Evolutionary conservation across 2,329 filamentous ascomycete species (phyloP).

Genomic region (Boeremia exigua): DNA sequence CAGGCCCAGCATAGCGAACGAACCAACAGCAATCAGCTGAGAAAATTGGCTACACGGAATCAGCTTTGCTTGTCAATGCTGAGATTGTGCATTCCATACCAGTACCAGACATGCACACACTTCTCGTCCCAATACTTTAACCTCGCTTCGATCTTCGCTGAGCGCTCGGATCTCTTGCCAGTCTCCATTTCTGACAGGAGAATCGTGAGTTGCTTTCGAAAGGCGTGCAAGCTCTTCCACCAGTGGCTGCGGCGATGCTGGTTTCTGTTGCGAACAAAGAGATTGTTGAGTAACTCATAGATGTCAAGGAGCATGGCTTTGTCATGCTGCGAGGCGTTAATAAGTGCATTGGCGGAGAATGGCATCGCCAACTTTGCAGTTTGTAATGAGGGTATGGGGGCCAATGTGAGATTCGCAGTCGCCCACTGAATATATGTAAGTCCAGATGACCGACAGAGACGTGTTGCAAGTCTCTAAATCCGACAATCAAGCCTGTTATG

Average conservation of each 20-base stretch:
- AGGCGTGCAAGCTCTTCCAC: constrained; percentile 76
- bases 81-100: constrained; percentile 32
- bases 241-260: constrained; percentile 83
- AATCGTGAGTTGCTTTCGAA: constrained; percentile 69
- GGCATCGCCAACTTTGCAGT: constrained; percentile 19
- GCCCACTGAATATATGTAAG: not conserved
- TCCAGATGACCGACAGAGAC: not conserved
- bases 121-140: constrained; percentile 50
- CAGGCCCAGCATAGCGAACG: constrained; percentile 55
- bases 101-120: constrained; percentile 44
- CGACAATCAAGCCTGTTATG: constrained; percentile 9
- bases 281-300: constrained; percentile 68
- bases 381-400: constrained; percentile 12
- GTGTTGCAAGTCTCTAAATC: not conserved
- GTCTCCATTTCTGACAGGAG: constrained; percentile 53
- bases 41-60: constrained; percentile 47
- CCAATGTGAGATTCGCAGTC: constrained; percentile 12
- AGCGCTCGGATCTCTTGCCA: constrained; percentile 26
- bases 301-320: constrained; percentile 47
- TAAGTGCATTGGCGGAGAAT: constrained; percentile 30
- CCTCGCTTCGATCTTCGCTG: constrained; percentile 35
- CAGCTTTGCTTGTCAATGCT: constrained; percentile 1
- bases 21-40: constrained; percentile 53
- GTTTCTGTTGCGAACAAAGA: constrained; percentile 87
- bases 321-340: constrained; percentile 30